Base-by-base conservation (phyloP, 2,329 filamentous ascomycete genomes). In the Verticillium nonalfalfae region DNA sequence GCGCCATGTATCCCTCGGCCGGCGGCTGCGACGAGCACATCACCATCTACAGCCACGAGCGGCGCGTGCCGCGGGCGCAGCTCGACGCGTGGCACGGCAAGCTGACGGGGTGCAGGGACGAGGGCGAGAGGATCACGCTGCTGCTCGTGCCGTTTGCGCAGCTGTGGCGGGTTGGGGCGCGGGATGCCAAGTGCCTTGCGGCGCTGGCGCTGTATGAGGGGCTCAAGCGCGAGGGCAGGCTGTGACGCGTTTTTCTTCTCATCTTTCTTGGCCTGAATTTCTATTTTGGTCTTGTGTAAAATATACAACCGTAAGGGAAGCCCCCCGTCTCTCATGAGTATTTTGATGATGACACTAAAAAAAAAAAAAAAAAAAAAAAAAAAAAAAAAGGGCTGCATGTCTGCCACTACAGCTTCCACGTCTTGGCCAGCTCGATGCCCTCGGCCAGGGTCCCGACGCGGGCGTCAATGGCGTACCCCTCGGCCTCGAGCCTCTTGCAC, bases 391-490 rank as follows among this genome's bases (percentile, higher is more conserved):
- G 2, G 26, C 26, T 26, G 26, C 26, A 26, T 26, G n/a, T 26
- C 3, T 26, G 2, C 26, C 26, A 26, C 61, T 63, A 79, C 31
- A 83, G 69, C 66, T 76, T 78, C 61, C 83, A 78, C 64, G 75
- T 74, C 76, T 86, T 89, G 21, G 88, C 88, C 64, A 91, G 76
- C 70, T 93, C 86, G 63, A 94, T 87, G 0, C 90, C 90, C 73
- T 94, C 90, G 0, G 90, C 91, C 56, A 94, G 75, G 5, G 89
- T 91, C 1, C 88, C 90, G 2, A 94, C 87, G 45, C 90, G 80
- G 6, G 90, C 90, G 73, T 95, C 91, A 66, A 95, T 90, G 1
- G 89, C 90, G 73, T 85, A 93, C 0, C 91, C 91, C 65, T 91
- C 78, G 2, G 77, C 76, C 70, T 93, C 90, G 1, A 93, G 78